A percentile compares a stretch with the other conserved stretches of the same genome.
phyloP scores from a whole-genome alignment of 2,329 filamentous ascomycete genomes.

The Drechslerella stenobrocha region DNA sequence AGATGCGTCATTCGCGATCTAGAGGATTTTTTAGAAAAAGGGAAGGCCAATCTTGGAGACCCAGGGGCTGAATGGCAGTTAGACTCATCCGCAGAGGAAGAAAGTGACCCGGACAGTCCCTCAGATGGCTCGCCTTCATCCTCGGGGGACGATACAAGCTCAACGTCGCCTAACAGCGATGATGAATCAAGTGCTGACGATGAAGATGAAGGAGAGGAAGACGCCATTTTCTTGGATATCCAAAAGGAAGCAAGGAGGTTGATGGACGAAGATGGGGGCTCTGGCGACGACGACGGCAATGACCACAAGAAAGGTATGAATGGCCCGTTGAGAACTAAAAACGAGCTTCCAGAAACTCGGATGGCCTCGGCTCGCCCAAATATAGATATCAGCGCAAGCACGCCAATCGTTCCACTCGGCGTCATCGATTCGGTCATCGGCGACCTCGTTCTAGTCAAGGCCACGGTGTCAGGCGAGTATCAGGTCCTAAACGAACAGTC shows the following conservation, averaged over 20 bases:
- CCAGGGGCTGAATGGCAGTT: constrained; percentile 78
- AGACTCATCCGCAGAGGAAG: constrained; percentile 70
- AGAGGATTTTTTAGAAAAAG: constrained; percentile 49
- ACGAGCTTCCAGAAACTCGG: constrained; percentile 66
- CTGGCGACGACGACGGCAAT: constrained; percentile 71
- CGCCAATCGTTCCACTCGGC: constrained; percentile 76
- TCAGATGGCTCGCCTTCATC: constrained; percentile 61
- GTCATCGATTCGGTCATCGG: constrained; percentile 75
- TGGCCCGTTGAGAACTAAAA: constrained; percentile 72
- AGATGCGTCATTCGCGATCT: constrained; percentile 26
- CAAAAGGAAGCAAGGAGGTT: constrained; percentile 79
- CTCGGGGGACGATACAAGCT: constrained; percentile 10
- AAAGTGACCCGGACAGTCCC: not conserved
- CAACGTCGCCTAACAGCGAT: constrained; percentile 60
- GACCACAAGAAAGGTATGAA: constrained; percentile 58
- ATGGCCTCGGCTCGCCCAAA: constrained; percentile 62
- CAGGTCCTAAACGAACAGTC: constrained; percentile 83
- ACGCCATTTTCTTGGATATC: constrained; percentile 70
- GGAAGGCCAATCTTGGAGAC: constrained; percentile 56
- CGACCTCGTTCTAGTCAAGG: constrained; percentile 76
- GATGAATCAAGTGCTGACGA: constrained; percentile 65
- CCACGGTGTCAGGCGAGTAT: constrained; percentile 75
- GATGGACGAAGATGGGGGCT: constrained; percentile 79
- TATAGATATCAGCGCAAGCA: constrained; percentile 74
- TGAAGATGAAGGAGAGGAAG: constrained; percentile 61